These are phyloP conservation scores for Diversispora epigaea DNA, from an alignment of 192 early-diverging fungal species.

Conservation along the genomic window DNA sequence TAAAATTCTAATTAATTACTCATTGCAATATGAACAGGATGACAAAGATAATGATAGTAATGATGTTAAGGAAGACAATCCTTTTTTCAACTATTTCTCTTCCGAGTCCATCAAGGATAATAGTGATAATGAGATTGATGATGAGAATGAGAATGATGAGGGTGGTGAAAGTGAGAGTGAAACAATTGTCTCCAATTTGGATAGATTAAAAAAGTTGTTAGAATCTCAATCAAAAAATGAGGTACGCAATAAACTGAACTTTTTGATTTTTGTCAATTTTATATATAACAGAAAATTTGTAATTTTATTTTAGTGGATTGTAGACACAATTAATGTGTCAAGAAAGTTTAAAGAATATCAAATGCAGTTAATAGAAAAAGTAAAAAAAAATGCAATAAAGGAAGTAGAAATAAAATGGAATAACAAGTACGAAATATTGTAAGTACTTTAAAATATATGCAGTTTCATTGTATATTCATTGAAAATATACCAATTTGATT, in stretches of 20 bases:
- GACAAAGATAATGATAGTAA: too few relatives aligned
- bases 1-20: too few relatives aligned
- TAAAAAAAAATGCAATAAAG: neutral
- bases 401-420: conserved; percentile 19
- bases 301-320: conserved; percentile 2
- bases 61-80: too few relatives aligned
- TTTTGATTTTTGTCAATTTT: conserved; percentile 2
- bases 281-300: neutral
- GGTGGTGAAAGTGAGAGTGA: neutral
- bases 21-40: too few relatives aligned
- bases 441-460: conserved; percentile 11
- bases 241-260: neutral
- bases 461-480: too few relatives aligned
- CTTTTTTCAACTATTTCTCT: too few relatives aligned
- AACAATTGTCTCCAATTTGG: neutral
- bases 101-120: neutral
- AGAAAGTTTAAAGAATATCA: conserved; percentile 23
- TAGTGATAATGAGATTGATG: too few relatives aligned
- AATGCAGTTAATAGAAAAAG: neutral
- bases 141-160: neutral
- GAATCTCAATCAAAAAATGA: too few relatives aligned
- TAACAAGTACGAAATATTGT: conserved; percentile 25
- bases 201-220: neutral
- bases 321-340: conserved; percentile 14
- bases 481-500: neutral